Evolutionary conservation across 352 stramenopile species (phyloP), one percentile per base, ranked within the genome.

Genomic region (Aphanomyces astaci): DNA sequence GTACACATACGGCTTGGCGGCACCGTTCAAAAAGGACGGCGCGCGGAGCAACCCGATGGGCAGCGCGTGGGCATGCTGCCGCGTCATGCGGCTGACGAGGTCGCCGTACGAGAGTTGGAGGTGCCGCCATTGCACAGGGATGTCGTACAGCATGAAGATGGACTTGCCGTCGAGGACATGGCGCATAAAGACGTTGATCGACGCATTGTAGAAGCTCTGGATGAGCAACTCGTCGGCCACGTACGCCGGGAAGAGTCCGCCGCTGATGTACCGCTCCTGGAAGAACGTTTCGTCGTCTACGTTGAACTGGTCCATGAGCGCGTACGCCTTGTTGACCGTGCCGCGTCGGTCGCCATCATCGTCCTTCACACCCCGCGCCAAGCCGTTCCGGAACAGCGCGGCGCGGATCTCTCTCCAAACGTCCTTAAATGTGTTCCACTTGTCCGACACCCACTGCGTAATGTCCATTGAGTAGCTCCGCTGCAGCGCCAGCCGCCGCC

Each of bases 161-260:
- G 83, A 90, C 59, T 88, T 90, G 28, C 86, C 86, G 64, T 93
- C 83, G 7, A 94, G 73, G 66, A 92, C 90, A 64, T 87, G 86
- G 13, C 81, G 80, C 27, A 94, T 86, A 31, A 94, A 93, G 59
- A 75, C 72, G 67, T 94, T 92, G n/a, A 94, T 71, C 19, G 84
- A 92, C 39, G 84, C 81, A 46, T 94, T 92, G 73, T 92, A 93
- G 66, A 92, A 94, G 65, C 83, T 93, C 66, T 94, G 86, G 60
- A 94, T 90, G 32, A 94, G 66, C 70, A 94, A 63, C 33, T 92
- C 82, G 67, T 94, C 86, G 0, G 82, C 83, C 0, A 93, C 86
- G 27, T 81, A 90, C 7, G 82, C 90, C 15, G 84, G 86, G 46
- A 94, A 94, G 49, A 93, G 65, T 10, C 81, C 82, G 5, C 86